Base-by-base conservation (phyloP, 805 yeast genomes). In the Lachancea sp. region DNA sequence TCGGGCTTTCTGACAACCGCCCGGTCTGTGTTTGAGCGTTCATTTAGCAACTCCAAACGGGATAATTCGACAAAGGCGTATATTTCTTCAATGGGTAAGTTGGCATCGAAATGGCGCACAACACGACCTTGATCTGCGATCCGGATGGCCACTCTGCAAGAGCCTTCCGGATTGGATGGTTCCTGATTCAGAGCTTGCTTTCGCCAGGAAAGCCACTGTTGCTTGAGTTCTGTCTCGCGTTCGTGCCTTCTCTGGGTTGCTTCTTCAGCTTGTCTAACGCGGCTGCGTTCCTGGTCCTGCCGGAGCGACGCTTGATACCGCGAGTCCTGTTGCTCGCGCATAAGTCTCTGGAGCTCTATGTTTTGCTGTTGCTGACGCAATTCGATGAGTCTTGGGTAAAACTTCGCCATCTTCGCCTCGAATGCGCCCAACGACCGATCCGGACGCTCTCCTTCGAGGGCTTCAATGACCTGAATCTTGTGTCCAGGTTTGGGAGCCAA, bases 241-340 rank as follows among this genome's bases (percentile, higher is more conserved):
- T 51, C 46, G 33, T 42, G 49, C 7, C 36, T 32, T n/a, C 8
- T 20, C 22, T 44, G 38, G 27, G 58, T 57, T 34, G 56, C 54
- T 13, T 45, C 45, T 22, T 53, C 49, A 33, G 42, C 50, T 33
- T 45, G 56, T 35, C 49, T 55, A 39, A 50, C 48, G 42, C 70
- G 60, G 48, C 66, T 59, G 52, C 71, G 70, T 42, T 72, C 70
- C 45, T 81, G 73, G 65, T 90, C 98, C 30, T 77, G 71, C 15
- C 75, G 74, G 30, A 90, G 67, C 0, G 95, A 81, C 30, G 75
- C 75, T 57, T 82, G 80, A 65, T 81, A 89, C 17, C 93, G 88
- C 37, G 74, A 67, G 57, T 88, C 93, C 63, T 90, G 96, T 54
- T 82, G 82, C 49, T 74, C 73, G 42, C 85, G 73, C 29, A 87